A percentile compares a stretch with the other conserved stretches of the same genome.
phyloP scores from a whole-genome alignment of 768 basidiomycete species.

The Mycena metata region DNA sequence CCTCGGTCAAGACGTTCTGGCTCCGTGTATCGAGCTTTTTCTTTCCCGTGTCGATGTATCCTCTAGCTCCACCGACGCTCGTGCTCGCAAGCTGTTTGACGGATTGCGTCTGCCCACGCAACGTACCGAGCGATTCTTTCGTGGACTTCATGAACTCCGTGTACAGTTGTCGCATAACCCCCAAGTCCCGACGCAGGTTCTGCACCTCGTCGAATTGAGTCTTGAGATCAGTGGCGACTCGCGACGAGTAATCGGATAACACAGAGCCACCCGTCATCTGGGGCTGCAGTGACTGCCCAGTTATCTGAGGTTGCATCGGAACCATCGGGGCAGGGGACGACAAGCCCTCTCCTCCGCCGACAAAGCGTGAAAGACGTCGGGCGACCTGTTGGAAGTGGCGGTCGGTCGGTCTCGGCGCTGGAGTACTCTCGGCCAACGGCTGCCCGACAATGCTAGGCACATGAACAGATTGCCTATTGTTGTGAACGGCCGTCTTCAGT shows the following conservation, averaged over 20 bases:
- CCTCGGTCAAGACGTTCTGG: slow-evolving; percentile 90
- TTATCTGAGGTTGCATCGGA: slow-evolving; percentile 70
- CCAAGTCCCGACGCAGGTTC: slow-evolving; percentile 92
- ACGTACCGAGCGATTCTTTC: slow-evolving; percentile 82
- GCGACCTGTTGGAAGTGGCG: slow-evolving; percentile 81
- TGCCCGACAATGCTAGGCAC: slow-evolving; percentile 63
- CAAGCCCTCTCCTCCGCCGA: slow-evolving; percentile 56
- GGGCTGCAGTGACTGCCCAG: slow-evolving; percentile 76
- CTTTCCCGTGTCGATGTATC: slow-evolving; percentile 93
- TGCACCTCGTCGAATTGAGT: slow-evolving; percentile 97
- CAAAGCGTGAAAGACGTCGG: slow-evolving; percentile 79
- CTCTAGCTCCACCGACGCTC: slow-evolving; percentile 87
- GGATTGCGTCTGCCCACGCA: slow-evolving; percentile 87
- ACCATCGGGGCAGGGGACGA: slow-evolving; percentile 44
- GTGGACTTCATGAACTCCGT: slow-evolving; percentile 94
- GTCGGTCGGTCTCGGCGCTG: slow-evolving; percentile 80
- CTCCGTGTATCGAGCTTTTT: slow-evolving; percentile 90
- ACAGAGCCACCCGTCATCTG: slow-evolving; percentile 84
- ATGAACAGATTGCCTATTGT: slow-evolving; percentile 65
- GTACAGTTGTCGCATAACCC: slow-evolving; percentile 94
- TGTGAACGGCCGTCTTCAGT: slow-evolving; percentile 74
- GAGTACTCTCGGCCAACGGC: slow-evolving; percentile 75
- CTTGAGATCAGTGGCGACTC: slow-evolving; percentile 86
- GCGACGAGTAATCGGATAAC: slow-evolving; percentile 77
- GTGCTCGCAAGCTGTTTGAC: slow-evolving; percentile 89